phyloP scores from a whole-genome alignment of 78 protist species.

The Trichosphaerium sp. region DNA sequence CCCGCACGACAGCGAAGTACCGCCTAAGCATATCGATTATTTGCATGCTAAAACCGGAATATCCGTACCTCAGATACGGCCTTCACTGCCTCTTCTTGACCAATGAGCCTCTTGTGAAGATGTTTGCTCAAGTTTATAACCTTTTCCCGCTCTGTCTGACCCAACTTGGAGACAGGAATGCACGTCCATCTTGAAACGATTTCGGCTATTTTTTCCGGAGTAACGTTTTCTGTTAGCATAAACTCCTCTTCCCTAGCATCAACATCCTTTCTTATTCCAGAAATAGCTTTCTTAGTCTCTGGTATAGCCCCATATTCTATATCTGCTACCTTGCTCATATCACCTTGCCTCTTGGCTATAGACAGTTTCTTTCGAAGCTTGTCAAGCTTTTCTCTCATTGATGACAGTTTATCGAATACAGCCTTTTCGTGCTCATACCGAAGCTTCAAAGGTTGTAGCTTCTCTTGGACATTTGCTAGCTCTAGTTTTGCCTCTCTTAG shows the following conservation, averaged over 20 bases:
- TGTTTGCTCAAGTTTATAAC: conserved; percentile 41
- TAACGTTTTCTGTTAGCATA: too few relatives aligned
- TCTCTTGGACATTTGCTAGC: conserved; percentile 41
- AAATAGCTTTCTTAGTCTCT: conserved; percentile 52
- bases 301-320: conserved; percentile 80
- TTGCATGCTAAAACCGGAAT: neutral
- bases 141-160: conserved; percentile 31
- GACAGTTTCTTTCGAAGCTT: conserved; percentile 42
- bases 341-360: conserved; percentile 73
- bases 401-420: conserved; percentile 54
- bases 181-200: conserved; percentile 92
- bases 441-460: conserved; percentile 67
- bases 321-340: conserved; percentile 78
- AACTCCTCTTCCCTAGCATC: too few relatives aligned
- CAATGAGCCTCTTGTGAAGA: conserved; percentile 67
- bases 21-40: conserved; percentile 15
- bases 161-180: conserved; percentile 81
- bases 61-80: conserved; percentile 42
- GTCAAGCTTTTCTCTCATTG: conserved; percentile 60
- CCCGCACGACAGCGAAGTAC: conserved; percentile 72
- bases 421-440: conserved; percentile 69
- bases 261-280: too few relatives aligned
- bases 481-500: conserved; percentile 38
- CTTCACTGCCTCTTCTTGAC: conserved; percentile 77
- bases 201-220: conserved; percentile 48